Evolutionary conservation across 2,329 filamentous ascomycete species (phyloP).

Genomic region (Lecanicillium sp.): DNA sequence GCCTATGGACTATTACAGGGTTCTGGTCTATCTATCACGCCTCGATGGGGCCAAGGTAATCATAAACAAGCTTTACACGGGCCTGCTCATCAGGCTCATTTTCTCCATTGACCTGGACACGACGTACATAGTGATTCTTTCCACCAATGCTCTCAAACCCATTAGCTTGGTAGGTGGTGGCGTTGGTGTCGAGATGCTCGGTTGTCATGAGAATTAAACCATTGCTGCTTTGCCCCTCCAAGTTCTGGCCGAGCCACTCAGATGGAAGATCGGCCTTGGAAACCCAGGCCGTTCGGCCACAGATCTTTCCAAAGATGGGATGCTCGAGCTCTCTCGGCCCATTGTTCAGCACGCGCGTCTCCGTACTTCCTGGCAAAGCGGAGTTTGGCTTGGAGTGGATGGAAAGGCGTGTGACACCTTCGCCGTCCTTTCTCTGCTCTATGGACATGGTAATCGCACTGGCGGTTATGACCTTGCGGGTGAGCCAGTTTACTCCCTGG

Average conservation of each 20-base stretch:
- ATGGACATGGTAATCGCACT: conserved; percentile 11
- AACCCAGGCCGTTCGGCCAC: conserved; percentile 10
- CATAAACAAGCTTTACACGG: conserved; percentile 10
- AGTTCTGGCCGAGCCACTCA: conserved; percentile 13
- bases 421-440: conserved; percentile 9
- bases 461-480: conserved; percentile 14
- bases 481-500: conserved; percentile 14
- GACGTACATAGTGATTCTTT: conserved; percentile 8
- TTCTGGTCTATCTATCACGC: too few relatives aligned
- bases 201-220: conserved; percentile 1
- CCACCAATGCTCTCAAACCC: conserved; percentile 9
- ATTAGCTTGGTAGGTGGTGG: conserved; percentile 8
- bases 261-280: conserved; percentile 9
- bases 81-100: too few relatives aligned
- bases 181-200: background rate
- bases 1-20: too few relatives aligned
- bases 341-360: conserved; percentile 12
- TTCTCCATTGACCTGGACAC: conserved; percentile 8
- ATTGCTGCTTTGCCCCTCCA: background rate
- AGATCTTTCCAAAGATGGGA: conserved; percentile 13
- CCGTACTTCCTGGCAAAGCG: conserved; percentile 9
- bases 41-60: conserved; percentile 7
- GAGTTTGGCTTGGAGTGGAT: conserved; percentile 12
- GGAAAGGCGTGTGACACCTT: conserved; percentile 11
- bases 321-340: conserved; percentile 12